Base-by-base conservation (phyloP, 1,139 yeast genomes). In the Sugiyamaella pinicola region DNA sequence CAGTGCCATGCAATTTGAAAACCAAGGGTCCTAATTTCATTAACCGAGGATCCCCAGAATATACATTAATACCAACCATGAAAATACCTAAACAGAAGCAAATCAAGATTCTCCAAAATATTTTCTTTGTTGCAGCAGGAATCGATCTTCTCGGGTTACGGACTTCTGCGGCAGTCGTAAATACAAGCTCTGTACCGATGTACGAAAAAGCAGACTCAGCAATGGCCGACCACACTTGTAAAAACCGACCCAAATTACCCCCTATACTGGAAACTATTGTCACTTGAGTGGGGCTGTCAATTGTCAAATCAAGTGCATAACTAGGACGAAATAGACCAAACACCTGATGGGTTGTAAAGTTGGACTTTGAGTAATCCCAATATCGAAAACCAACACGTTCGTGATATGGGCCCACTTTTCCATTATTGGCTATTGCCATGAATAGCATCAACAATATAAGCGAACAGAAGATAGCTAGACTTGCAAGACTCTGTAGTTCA, bases 101-200 rank as follows among this genome's bases (percentile, higher is more conserved):
- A 1, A 87, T 65, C 12, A 84, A 67, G 41, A 88, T 80, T 64
- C 96, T 77, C 77, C 86, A 83, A 62, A 85, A 86, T 1, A 87
- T 88, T 61, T 85, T 75, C 60, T 76, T 81, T 0, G 95, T 85
- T 0, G 95, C 95, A 12, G 84, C 79, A 1, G 95, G 95, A 22
- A 88, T 74, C 0, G 95, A 83, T 58, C 80, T 81, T 57, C 96
- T 76, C 1, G 96, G 96, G 61, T 87, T 85, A 57, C 85, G 76
- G 9, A 93, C 87, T 67, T 89, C 96, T 65, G 93, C 87, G 1
- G 95, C 93, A 1, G 95, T 91, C 55, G 88, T 82, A 60, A 87
- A 84, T 22, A 88, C 95, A 57, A 85, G 82, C 62, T 87, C 96
- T 0, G 91, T 84, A 0, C 96, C 96, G 53, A 85, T 81, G 63